Conservation (phyloP, 106 monocot species). For the Allium cepa region DNA sequence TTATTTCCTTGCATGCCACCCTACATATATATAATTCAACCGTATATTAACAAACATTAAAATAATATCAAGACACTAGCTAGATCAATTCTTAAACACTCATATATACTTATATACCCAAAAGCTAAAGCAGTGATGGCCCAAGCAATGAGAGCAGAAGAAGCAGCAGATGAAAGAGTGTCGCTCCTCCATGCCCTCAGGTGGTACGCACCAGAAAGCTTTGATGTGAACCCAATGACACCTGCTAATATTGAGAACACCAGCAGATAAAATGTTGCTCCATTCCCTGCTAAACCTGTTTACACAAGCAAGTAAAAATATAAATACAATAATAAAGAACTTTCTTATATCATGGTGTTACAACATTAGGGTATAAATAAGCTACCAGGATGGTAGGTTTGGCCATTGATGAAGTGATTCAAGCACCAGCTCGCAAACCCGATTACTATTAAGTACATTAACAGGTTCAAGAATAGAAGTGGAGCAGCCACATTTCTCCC, state of each 20-base stretch:
- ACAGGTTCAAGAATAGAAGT: conserved; percentile 39
- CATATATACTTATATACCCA: conserved; percentile 16
- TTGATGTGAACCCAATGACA: conserved; percentile 66
- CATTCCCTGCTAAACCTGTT: conserved; percentile 55
- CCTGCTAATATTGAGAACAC: conserved; percentile 73
- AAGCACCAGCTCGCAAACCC: conserved; percentile 61
- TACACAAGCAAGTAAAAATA: not conserved
- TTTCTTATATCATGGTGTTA: too few species aligned
- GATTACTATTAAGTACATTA: conserved; percentile 39
- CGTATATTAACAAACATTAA: not conserved
- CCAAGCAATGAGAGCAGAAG: conserved; percentile 46
- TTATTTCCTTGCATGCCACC: conserved; percentile 83
- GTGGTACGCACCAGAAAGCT: conserved; percentile 66
- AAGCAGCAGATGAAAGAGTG: conserved; percentile 47
- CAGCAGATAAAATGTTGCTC: conserved; percentile 83
- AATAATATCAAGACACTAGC: not conserved
- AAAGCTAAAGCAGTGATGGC: conserved; percentile 76
- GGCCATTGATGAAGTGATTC: conserved; percentile 63
- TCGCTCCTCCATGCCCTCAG: conserved; percentile 49
- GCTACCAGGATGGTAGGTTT: conserved; percentile 27
- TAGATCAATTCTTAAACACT: not conserved
- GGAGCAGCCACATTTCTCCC: conserved; percentile 31
- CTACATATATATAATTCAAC: not conserved
- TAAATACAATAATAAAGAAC: not conserved
- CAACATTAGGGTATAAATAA: not conserved